phyloP scores from a whole-genome alignment of 192 early-diverging fungal species.

The Podila horticola region DNA sequence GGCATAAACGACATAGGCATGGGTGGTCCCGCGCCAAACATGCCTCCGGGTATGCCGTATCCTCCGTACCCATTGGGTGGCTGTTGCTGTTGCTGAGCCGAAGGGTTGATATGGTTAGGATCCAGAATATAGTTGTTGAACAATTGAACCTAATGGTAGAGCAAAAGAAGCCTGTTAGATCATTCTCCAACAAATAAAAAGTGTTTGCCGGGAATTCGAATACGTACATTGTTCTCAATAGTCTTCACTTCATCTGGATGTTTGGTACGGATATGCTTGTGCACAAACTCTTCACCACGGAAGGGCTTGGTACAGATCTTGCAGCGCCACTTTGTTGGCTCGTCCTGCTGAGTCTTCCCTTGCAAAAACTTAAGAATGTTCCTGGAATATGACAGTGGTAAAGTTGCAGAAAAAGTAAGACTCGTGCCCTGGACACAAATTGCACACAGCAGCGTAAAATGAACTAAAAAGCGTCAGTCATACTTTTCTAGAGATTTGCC shows the following conservation, averaged over 20 bases:
- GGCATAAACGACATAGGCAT: conserved; percentile 54
- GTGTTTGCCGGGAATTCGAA: not conserved
- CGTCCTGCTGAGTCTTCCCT: conserved; percentile 64
- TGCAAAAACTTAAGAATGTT: conserved; percentile 64
- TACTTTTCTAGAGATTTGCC: conserved; percentile 64
- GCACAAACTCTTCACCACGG: conserved; percentile 91
- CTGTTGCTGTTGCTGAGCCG: conserved; percentile 41
- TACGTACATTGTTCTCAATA: conserved; percentile 64
- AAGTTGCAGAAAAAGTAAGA: too few relatives aligned
- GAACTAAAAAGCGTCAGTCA: not conserved
- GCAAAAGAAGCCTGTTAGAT: not conserved
- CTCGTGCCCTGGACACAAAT: too few relatives aligned
- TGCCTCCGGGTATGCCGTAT: conserved; percentile 26
- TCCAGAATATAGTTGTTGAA: conserved; percentile 94
- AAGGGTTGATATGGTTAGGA: conserved; percentile 75
- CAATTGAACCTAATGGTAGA: conserved; percentile 58
- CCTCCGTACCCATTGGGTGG: conserved; percentile 31
- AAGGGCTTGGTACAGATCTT: conserved; percentile 93
- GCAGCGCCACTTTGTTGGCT: conserved; percentile 90
- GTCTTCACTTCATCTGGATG: conserved; percentile 79
- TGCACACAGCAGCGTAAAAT: not conserved
- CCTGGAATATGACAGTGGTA: conserved; percentile 9
- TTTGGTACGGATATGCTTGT: conserved; percentile 93
- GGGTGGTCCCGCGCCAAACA: conserved; percentile 28
- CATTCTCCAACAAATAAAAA: too few relatives aligned